A percentile compares a stretch with the other conserved stretches of the same genome.
Conservation (phyloP, 164 flowering plant genomes). For the Houttuynia cordata region DNA sequence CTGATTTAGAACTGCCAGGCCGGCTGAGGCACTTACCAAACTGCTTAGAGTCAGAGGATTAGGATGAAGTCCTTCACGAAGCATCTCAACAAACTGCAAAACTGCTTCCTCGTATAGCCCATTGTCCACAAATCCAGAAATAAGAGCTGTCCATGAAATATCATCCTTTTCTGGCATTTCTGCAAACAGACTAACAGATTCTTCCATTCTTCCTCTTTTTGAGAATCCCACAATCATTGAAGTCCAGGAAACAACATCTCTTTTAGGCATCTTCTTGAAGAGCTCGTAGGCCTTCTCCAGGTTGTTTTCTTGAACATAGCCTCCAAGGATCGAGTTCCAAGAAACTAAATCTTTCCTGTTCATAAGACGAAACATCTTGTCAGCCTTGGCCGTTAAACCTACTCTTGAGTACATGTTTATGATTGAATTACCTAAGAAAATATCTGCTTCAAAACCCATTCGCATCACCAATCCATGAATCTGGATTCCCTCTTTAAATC, state of each 20-base stretch:
- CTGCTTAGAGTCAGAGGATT: conserved; percentile 33
- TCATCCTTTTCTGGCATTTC: conserved; percentile 35
- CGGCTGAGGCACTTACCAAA: conserved; percentile 35
- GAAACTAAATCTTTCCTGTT: conserved; percentile 22
- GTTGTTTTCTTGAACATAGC: conserved; percentile 22
- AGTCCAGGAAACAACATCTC: conserved; percentile 38
- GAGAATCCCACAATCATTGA: conserved; percentile 27
- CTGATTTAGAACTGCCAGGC: conserved; percentile 24
- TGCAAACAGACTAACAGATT: conserved; percentile 23
- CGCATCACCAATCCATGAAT: conserved; percentile 26
- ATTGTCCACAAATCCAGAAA: conserved; percentile 34
- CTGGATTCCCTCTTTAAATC: conserved; percentile 26
- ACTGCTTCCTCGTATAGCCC: conserved; percentile 24
- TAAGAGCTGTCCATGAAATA: conserved; percentile 43
- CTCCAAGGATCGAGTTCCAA: conserved; percentile 31
- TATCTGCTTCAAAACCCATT: conserved; percentile 30
- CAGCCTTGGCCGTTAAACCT: conserved; percentile 24
- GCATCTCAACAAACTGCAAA: conserved; percentile 29
- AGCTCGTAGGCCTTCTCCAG: conserved; percentile 27
- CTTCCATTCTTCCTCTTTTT: conserved; percentile 15
- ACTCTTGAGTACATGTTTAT: conserved; percentile 31
- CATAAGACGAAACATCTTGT: conserved; percentile 19
- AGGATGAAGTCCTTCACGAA: conserved; percentile 17
- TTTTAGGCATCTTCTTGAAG: conserved; percentile 22
- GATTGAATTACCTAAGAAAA: conserved; percentile 29